Base-by-base conservation (phyloP, 352 stramenopile genomes). In the Thraustochytrium sp. region DNA sequence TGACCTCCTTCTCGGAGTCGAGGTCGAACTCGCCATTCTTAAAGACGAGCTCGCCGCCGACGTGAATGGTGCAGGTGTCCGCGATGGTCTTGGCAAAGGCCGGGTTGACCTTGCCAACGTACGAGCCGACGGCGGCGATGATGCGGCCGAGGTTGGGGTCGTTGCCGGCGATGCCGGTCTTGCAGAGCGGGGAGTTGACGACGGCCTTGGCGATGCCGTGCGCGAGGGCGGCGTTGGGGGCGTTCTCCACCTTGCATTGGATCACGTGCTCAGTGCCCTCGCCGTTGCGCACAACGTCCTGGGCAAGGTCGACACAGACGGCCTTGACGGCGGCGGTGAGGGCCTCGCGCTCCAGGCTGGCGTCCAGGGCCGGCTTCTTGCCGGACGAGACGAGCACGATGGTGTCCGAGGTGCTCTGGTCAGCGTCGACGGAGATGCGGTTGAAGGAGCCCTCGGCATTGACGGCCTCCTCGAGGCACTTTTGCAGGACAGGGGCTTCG, bases 211-310 rank as follows among this genome's bases (percentile, higher is more conserved):
- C 93, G 23, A 97, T 89, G 31, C 90, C 91, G 84, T 95, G 75
- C 56, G 93, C 92, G 87, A 95, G 93, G 3, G 88, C 87, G 40
- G 90, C 87, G 46, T 90, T 92, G 38, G 88, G 82, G 3, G 94
- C 94, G 46, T 95, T 92, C 44, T 89, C 89, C 73, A 99, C 96
- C 48, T 89, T 86, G 34, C 98, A 93, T 23, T 91, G 90, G 88
- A 99, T 98, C 18, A 99, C 96, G 90, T 99, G 96, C 63, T 96
- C 92, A 36, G 95, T 97, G 21, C 96, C 97, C 89, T 99, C 97
- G 63, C 96, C 97, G 87, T 99, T 99, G 55, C 96, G 93, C 38
- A 99, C 97, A 89, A 99, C 95, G 87, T 99, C 96, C 85, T 97
- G 91, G 21, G 95, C 95, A 18, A 99, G 87, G 18, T 94, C 92